phyloP scores from a whole-genome alignment of 768 basidiomycete species.

The Mycena crocata region DNA sequence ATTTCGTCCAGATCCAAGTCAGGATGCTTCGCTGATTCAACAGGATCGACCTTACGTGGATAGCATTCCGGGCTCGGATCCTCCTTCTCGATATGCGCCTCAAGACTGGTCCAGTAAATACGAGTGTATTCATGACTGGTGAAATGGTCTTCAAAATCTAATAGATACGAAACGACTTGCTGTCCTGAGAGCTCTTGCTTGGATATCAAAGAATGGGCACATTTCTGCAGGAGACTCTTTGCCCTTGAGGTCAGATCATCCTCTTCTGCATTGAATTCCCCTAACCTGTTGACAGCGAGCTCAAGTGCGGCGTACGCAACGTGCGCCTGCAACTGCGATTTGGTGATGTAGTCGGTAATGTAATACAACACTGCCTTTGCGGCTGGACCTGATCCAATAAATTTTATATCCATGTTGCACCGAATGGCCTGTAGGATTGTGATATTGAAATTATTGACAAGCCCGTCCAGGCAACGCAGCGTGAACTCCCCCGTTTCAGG shows the following conservation, averaged over 20 bases:
- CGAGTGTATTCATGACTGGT: not conserved
- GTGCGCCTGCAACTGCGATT: not conserved
- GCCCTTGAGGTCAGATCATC: not conserved
- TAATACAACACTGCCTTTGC: not conserved
- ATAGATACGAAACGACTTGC: not conserved
- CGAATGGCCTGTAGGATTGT: not conserved
- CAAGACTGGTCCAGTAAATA: not conserved
- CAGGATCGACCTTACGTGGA: too few relatives aligned
- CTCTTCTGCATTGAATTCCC: not conserved
- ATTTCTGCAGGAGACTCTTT: not conserved
- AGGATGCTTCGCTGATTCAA: too few relatives aligned
- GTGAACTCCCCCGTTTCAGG: not conserved
- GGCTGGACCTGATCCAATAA: not conserved
- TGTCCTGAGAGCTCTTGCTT: not conserved
- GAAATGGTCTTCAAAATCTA: not conserved
- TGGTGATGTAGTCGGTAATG: not conserved
- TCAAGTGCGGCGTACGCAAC: not conserved
- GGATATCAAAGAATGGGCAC: not conserved
- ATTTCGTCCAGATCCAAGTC: too few relatives aligned
- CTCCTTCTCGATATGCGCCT: not conserved
- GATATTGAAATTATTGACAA: not conserved
- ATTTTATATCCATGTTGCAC: not conserved
- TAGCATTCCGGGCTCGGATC: not conserved
- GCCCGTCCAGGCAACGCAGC: not conserved
- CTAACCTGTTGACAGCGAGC: not conserved